phyloP scores from a whole-genome alignment of 768 basidiomycete species.

The Omphalotus guepiniiformis region DNA sequence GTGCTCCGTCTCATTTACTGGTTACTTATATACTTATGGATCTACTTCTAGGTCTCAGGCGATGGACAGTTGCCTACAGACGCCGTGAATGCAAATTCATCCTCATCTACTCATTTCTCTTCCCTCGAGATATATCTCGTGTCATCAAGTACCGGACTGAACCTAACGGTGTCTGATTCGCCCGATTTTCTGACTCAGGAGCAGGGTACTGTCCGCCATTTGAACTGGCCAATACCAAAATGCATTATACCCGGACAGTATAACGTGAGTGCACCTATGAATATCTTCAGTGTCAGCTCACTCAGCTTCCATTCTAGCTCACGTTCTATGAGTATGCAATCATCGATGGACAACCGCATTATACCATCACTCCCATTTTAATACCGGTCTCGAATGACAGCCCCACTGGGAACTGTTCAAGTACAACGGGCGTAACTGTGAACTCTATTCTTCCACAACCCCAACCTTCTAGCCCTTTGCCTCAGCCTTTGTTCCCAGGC shows the following conservation, averaged over 20 bases:
- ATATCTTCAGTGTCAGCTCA: neutral
- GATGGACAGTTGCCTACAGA: conserved; percentile 37
- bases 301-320: conserved; percentile 23
- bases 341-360: conserved; percentile 27
- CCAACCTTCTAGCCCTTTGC: conserved; percentile 30
- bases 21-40: neutral
- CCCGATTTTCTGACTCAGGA: conserved; percentile 33
- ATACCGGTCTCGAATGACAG: conserved; percentile 28
- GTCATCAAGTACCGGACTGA: conserved; percentile 31
- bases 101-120: conserved; percentile 31
- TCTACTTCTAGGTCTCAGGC: conserved; percentile 33
- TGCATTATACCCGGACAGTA: conserved; percentile 37
- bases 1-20: neutral
- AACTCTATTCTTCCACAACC: conserved; percentile 26
- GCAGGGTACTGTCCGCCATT: conserved; percentile 35
- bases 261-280: conserved; percentile 29
- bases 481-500: conserved; percentile 24
- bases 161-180: conserved; percentile 36
- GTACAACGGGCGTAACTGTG: conserved; percentile 8
- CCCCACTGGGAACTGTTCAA: conserved; percentile 23
- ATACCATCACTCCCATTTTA: conserved; percentile 37
- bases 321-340: conserved; percentile 42
- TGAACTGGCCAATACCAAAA: conserved; percentile 35
- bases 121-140: conserved; percentile 40
- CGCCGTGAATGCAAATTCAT: conserved; percentile 31